Base-by-base conservation (phyloP, 371 early-diverging fungal genomes). In the Syncephalis fuscata region DNA sequence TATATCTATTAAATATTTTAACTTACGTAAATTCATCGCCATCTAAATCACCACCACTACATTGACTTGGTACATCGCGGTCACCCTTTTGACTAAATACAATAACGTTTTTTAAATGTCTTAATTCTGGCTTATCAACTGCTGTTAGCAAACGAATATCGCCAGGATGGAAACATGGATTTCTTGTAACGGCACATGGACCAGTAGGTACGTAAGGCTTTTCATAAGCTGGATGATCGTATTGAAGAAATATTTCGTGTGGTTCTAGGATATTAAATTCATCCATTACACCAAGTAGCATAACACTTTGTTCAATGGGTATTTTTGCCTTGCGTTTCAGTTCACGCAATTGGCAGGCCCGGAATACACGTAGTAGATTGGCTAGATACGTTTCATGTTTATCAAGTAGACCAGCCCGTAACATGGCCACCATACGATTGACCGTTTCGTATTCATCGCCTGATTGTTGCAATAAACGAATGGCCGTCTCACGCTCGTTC, bases 31-130 rank as follows among this genome's bases (percentile, higher is more conserved):
- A 57, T 17, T 78, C 76, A 64, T 92, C 92, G 11, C 92, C 92
- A 55, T 92, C 92, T 3, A 92, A 55, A 65, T 92, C 92, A 0
- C 83, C 82, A 19, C 92, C 92, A 46, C 80, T 74, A 50, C 82
- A 77, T 79, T 80, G 76, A 51, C 81, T 82, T 0, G 88, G 82
- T 17, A 85, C 59, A 47, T 83, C 83, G n/a, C 88, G 67, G 7
- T 52, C 48, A 0, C 92, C 92, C 44, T 74, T 63, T 14, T 78
- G 62, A 25, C 78, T 64, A 60, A 92, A 88, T 0, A 85, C 88
- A 16, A 92, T 60, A 2, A 86, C 86, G 57, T 88, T 78, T 0
- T 55, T 45, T 14, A 85, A 57, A 54, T 81, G 73, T n/a, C 50
- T 57, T 10, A 88, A 53, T 9, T 71, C 63, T 0, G 65, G 65